Evolutionary conservation across 2,329 filamentous ascomycete species (phyloP), one percentile per base, ranked within the genome.

Genomic region (Cladosporium cucumerinum): DNA sequence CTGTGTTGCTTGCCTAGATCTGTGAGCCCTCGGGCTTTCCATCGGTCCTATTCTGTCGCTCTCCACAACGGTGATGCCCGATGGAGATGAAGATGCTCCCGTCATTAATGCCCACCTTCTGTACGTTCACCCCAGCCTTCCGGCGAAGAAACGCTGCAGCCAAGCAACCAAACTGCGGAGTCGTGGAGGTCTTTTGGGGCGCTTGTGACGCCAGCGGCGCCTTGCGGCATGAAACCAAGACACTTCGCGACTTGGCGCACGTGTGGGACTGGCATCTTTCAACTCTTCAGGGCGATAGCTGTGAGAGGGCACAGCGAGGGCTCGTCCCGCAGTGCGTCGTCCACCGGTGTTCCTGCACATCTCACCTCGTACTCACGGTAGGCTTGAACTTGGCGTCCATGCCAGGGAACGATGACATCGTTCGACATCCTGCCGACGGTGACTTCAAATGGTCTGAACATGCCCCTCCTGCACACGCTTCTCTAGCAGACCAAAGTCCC

Each of bases 221-320:
- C 48, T 26, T 55, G 30, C 46, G 23, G 51, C 25, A n/a, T 49
- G 30, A 6, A 11, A 23, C 59, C 59, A 61, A 61, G 59, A 51
- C 59, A 39, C 28, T 26, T 55, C 49, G 49, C 60, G 60, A 62
- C 60, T 62, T 62, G 60, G 60, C 60, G 60, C 60, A 62, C 60
- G 60, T 62, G 60, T 49, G 23, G 46, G 30, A 25, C 26, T 36
- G 43, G 28, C 48, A 52, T 43, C 48, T 52, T 52, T 52, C 48
- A 61, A 51, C 59, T 39, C 11, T 36, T 54, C 21, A 21, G n/a
- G n/a, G 58, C 30, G 18, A 52, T 3, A 52, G 25, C 28, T 10
- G 46, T 52, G 25, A 54, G 26, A 54, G 26, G 30, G 26, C 30
- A 30, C 11, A 10, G 26, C 16, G 28, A 61, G 58, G 43, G 43